phyloP scores from a whole-genome alignment of 1,284 basidiomycete species.

The Cutaneotrichosporon sp. region DNA sequence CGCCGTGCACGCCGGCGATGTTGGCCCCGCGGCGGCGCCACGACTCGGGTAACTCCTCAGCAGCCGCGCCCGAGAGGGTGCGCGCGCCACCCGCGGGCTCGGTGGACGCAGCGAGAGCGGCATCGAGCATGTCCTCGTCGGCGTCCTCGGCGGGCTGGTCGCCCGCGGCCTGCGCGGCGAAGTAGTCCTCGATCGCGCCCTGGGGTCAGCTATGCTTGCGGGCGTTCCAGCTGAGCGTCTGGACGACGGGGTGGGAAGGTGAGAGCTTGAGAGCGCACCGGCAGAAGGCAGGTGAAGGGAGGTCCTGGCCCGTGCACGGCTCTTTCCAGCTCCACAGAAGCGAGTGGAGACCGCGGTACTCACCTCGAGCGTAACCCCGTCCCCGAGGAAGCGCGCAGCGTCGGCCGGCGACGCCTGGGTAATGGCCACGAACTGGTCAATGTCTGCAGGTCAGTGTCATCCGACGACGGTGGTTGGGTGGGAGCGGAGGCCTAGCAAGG shows the following conservation, averaged over 20 bases:
- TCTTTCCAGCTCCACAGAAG: too few species aligned
- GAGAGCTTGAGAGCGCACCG: neutral
- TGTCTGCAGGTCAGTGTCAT: constrained; percentile 31
- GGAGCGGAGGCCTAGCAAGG: too few species aligned
- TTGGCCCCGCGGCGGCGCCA: constrained; percentile 25
- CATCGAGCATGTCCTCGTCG: constrained; percentile 30
- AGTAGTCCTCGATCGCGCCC: constrained; percentile 52
- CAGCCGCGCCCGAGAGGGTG: constrained; percentile 38
- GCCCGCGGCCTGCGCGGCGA: constrained; percentile 41
- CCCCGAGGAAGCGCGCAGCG: constrained; percentile 46
- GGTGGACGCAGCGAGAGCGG: constrained; percentile 19
- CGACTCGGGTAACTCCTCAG: constrained; percentile 40
- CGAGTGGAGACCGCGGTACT: too few species aligned
- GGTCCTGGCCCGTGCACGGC: too few species aligned
- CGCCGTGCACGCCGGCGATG: constrained; percentile 17
- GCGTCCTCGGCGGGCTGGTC: constrained; percentile 28
- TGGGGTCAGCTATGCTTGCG: constrained; percentile 14
- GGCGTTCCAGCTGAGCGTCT: neutral
- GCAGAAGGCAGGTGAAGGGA: neutral
- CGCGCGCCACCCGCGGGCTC: constrained; percentile 22
- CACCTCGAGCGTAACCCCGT: constrained; percentile 48
- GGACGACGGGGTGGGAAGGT: neutral
- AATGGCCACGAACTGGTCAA: constrained; percentile 50
- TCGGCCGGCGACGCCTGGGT: constrained; percentile 46
- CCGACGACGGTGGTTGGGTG: too few species aligned